phyloP scores from a whole-genome alignment of 208 protist genomes.

The Crithidia sp. region DNA sequence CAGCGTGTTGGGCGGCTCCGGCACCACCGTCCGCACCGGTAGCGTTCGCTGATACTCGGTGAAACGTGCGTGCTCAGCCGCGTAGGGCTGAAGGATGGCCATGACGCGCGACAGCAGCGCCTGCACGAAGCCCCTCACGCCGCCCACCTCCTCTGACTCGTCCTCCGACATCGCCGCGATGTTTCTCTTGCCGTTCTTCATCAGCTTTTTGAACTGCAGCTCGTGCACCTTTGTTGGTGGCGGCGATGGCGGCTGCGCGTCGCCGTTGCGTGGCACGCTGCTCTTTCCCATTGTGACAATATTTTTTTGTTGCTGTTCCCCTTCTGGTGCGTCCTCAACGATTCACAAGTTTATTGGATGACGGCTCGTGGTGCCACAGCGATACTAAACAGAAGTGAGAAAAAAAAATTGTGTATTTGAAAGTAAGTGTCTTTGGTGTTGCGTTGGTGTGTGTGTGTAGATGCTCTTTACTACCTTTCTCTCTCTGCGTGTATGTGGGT shows the following conservation, averaged over 20 bases:
- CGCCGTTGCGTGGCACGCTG: background rate
- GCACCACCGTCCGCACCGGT: constrained; percentile 70
- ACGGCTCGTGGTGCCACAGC: too few relatives aligned
- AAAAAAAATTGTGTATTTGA: too few relatives aligned
- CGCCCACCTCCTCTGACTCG: background rate
- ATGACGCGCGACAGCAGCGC: background rate
- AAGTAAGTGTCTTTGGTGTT: too few relatives aligned
- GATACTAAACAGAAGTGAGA: too few relatives aligned
- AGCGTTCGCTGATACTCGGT: constrained; percentile 53
- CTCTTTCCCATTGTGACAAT: background rate
- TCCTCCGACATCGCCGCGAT: background rate
- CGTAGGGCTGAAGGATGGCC: constrained; percentile 28
- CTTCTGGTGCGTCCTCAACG: too few relatives aligned
- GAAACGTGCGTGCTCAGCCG: constrained; percentile 37
- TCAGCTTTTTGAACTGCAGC: constrained; percentile 2
- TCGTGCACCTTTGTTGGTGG: constrained; percentile 7
- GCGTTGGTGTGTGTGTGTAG: background rate
- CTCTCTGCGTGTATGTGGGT: background rate
- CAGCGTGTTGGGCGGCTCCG: constrained; percentile 61
- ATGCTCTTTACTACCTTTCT: background rate
- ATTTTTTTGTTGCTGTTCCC: background rate
- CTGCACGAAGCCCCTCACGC: background rate
- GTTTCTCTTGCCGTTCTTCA: constrained; percentile 1
- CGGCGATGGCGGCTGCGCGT: background rate
- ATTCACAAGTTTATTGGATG: background rate